Conservation (phyloP, 2,329 filamentous ascomycete genomes). For the Neonectria punicea region DNA sequence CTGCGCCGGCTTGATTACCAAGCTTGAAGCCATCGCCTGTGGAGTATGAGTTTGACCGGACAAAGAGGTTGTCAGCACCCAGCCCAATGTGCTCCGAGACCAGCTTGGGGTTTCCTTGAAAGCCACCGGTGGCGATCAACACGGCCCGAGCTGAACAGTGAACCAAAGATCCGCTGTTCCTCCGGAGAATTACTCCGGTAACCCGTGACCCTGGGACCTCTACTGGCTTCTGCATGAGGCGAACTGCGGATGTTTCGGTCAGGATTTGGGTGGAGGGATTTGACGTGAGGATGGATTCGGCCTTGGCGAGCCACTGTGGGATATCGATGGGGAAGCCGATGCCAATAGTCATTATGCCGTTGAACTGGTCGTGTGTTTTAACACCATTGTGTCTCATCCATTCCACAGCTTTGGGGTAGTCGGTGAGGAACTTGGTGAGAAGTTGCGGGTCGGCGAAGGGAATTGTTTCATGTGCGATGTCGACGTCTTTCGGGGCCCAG, state of each 20-base stretch:
- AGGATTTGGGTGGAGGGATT: slow-evolving; percentile 3
- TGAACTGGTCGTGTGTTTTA: slow-evolving; percentile 25
- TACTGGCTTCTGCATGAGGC: slow-evolving; percentile 6
- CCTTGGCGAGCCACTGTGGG: slow-evolving; percentile 25
- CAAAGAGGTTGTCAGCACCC: slow-evolving; percentile 25
- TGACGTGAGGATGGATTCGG: slow-evolving; percentile 22
- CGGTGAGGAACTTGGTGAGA: slow-evolving; percentile 18
- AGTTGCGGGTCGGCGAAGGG: slow-evolving; percentile 23
- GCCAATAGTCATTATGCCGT: slow-evolving; percentile 30
- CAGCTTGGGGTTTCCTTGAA: slow-evolving; percentile 26
- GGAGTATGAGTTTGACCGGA: slow-evolving; percentile 27
- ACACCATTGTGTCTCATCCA: slow-evolving; percentile 28
- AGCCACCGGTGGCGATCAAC: slow-evolving; percentile 29
- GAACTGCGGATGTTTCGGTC: slow-evolving; percentile 20
- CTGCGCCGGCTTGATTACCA: slow-evolving; percentile 17
- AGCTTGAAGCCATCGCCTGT: slow-evolving; percentile 28
- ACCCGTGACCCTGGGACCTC: slow-evolving; percentile 14
- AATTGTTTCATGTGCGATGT: slow-evolving; percentile 16
- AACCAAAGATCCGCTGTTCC: slow-evolving; percentile 5
- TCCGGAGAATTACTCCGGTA: slow-evolving; percentile 15
- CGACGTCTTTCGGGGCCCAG: slow-evolving; percentile 21
- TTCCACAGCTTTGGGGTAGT: slow-evolving; percentile 23
- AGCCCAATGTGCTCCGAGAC: slow-evolving; percentile 20
- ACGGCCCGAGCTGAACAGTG: slow-evolving; percentile 21
- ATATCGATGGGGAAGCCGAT: slow-evolving; percentile 29